Evolutionary conservation across 2,329 filamentous ascomycete species (phyloP), one percentile per base, ranked within the genome.

Genomic region (Fusarium secorum): DNA sequence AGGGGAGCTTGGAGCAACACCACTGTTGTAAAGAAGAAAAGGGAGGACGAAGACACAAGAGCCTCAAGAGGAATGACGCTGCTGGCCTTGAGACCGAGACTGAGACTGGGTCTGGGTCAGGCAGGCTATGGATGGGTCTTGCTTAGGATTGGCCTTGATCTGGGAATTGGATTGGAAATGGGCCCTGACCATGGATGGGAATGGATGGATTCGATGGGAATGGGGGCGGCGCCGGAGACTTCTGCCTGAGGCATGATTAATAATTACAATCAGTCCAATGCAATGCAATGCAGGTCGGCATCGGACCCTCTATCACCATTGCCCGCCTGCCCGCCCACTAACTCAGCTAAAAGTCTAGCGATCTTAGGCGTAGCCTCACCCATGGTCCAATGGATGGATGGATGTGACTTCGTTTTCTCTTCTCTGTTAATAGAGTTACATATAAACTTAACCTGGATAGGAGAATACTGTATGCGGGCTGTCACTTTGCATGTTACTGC

Each of bases 151-250:
- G 57, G 46, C 44, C 46, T 64, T 63, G 58, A 42, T 64, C 48
- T 73, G 73, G 70, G 64, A 74, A 66, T 72, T 66, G 67, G 72
- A 74, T 57, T 71, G 72, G 70, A 72, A 74, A 74, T 74, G 73
- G 72, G 58, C 66, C 67, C 61, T 69, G 66, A 67, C 64, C 58
- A 33, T 64, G 22, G 48, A 36, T 51, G 48, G 48, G 46, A 45
- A 45, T 45, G 42, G 18, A 26, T 26, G 42, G 42, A 20, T 45
- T 26, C 42, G 42, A 48, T 48, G 58, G 58, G 61, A 71, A 75
- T 72, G 66, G 63, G 74, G 64, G 55, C 62, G 66, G 52, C 58
- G 51, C 48, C 53, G 55, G 68, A 42, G 33, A 9, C 55, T 60
- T 57, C 22, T 70, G 71, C 71, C 71, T 73, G 64, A 73, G 71